These are phyloP conservation scores for Monilinia aucupariae DNA, from an alignment of 2,329 filamentous ascomycete species.

Conservation along the genomic window DNA sequence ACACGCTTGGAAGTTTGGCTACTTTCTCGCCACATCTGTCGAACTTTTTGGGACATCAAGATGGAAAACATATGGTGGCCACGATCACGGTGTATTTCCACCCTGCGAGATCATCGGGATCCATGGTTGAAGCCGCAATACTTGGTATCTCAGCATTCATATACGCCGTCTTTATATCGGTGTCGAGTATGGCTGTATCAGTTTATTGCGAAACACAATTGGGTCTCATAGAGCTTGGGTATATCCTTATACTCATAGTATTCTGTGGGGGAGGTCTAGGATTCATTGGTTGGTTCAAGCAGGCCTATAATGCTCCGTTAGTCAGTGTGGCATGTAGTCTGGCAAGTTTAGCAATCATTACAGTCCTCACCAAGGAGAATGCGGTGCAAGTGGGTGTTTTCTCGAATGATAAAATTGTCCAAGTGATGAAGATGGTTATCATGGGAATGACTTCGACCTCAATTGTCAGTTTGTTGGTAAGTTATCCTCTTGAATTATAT, in stretches of 20 bases:
- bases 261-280: constrained; percentile 85
- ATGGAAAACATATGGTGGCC: constrained; percentile 90
- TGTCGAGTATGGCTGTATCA: constrained; percentile 84
- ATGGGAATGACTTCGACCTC: constrained; percentile 69
- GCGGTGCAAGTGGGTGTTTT: constrained; percentile 78
- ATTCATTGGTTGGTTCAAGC: constrained; percentile 83
- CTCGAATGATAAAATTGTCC: constrained; percentile 72
- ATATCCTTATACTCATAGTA: constrained; percentile 71
- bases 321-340: constrained; percentile 83
- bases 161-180: constrained; percentile 70
- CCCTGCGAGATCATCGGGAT: constrained; percentile 77
- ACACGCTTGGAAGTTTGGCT: constrained; percentile 77
- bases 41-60: constrained; percentile 69
- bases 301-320: constrained; percentile 68
- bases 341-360: constrained; percentile 82
- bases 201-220: constrained; percentile 67
- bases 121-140: constrained; percentile 80
- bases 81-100: constrained; percentile 96
- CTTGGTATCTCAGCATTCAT: constrained; percentile 72
- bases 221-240: constrained; percentile 63
- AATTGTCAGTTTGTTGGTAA: constrained; percentile 70
- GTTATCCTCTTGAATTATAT: background rate
- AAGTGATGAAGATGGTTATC: constrained; percentile 78
- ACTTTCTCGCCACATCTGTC: constrained; percentile 76
- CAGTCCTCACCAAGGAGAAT: constrained; percentile 84